These are phyloP conservation scores for Microstroma glucosiphilum DNA, from an alignment of 1,284 basidiomycete species.

Conservation along the genomic window DNA sequence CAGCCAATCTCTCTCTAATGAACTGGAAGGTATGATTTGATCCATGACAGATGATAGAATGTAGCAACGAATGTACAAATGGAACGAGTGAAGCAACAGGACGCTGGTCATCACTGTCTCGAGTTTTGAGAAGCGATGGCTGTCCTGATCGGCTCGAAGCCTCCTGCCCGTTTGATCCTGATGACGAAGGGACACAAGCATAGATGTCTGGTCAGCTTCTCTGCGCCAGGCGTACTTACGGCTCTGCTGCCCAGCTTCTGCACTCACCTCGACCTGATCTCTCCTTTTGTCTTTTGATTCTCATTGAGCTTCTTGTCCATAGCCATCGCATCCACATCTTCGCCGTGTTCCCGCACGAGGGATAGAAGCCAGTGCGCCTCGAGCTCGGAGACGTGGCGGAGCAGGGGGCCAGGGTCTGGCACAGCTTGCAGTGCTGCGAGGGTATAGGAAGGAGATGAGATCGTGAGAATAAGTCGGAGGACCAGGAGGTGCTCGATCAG, in stretches of 20 bases:
- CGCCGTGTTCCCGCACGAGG: slow-evolving; percentile 67
- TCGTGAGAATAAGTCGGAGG: not conserved
- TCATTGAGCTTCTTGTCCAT: slow-evolving; percentile 72
- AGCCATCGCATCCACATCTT: slow-evolving; percentile 70
- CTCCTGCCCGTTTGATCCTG: slow-evolving; percentile 4
- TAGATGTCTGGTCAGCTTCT: too few relatives aligned
- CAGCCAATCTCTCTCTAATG: too few relatives aligned
- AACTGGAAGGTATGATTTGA: too few relatives aligned
- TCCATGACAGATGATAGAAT: too few relatives aligned
- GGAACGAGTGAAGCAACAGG: not conserved
- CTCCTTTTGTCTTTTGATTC: slow-evolving; percentile 78
- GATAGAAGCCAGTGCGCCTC: slow-evolving; percentile 66
- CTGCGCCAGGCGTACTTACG: too few relatives aligned
- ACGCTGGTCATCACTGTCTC: not conserved
- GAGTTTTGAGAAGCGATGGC: not conserved
- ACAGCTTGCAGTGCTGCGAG: slow-evolving; percentile 56
- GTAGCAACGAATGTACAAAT: not conserved
- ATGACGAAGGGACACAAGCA: too few relatives aligned
- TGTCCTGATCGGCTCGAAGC: not conserved
- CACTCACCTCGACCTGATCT: slow-evolving; percentile 58
- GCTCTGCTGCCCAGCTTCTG: not conserved
- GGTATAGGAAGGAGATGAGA: not conserved
- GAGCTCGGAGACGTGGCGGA: slow-evolving; percentile 64
- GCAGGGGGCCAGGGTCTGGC: slow-evolving; percentile 55
- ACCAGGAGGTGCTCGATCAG: not conserved